phyloP scores from a whole-genome alignment of 2,329 filamentous ascomycete genomes.

The Aureobasidium mangrovei region DNA sequence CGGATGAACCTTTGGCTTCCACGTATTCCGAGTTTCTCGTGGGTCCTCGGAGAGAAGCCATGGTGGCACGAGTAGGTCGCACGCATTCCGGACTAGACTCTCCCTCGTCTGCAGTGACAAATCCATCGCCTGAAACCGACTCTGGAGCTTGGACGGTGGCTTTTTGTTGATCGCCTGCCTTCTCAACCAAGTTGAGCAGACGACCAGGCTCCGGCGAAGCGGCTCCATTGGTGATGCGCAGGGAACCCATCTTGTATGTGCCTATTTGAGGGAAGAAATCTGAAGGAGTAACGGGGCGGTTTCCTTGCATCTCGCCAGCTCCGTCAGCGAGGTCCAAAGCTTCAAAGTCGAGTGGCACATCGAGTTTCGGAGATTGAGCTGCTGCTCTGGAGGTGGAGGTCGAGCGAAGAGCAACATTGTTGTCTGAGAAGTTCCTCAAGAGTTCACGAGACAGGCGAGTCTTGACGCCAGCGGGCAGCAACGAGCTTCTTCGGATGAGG shows the following conservation, averaged over 20 bases:
- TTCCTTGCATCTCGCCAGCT: slow-evolving; percentile 12
- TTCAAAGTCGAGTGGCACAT: slow-evolving; percentile 15
- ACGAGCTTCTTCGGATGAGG: slow-evolving; percentile 30
- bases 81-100: slow-evolving; percentile 15
- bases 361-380: neutral
- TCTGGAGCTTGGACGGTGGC: neutral
- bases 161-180: neutral
- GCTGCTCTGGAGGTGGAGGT: neutral
- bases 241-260: slow-evolving; percentile 33
- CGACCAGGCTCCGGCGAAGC: slow-evolving; percentile 37
- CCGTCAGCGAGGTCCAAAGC: slow-evolving; percentile 20
- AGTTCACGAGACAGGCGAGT: slow-evolving; percentile 20
- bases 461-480: slow-evolving; percentile 32
- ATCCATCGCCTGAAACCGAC: neutral
- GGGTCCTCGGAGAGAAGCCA: neutral
- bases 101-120: slow-evolving; percentile 13
- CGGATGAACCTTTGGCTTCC: neutral
- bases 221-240: slow-evolving; percentile 40
- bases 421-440: slow-evolving; percentile 14
- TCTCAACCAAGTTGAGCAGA: slow-evolving; percentile 12
- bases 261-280: slow-evolving; percentile 36
- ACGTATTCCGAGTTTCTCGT: neutral
- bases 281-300: slow-evolving; percentile 14
- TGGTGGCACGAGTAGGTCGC: slow-evolving; percentile 19
- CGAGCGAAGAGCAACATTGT: neutral